Evolutionary conservation across 2,329 filamentous ascomycete species (phyloP).

Genomic region (Simplicillium aogashimaense): DNA sequence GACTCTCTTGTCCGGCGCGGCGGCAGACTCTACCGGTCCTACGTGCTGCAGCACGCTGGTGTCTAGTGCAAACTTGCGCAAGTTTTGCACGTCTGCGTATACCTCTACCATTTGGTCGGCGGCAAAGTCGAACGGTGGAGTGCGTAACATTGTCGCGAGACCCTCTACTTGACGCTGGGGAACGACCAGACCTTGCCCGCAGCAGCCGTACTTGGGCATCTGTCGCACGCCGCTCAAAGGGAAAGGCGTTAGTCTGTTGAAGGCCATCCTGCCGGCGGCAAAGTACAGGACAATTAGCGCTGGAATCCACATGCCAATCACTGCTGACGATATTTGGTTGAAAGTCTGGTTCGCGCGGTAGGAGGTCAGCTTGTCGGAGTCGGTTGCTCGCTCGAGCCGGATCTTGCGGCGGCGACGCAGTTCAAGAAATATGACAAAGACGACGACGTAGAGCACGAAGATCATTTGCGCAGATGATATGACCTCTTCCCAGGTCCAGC

Average conservation of each 20-base stretch:
- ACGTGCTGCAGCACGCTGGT: constrained; percentile 27
- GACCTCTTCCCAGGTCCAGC: constrained; percentile 26
- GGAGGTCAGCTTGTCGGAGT: background rate
- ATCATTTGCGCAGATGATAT: constrained; percentile 17
- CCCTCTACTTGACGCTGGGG: constrained; percentile 18
- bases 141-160: constrained; percentile 15
- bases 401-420: constrained; percentile 4
- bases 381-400: background rate
- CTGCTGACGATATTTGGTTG: constrained; percentile 14
- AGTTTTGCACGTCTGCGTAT: constrained; percentile 16
- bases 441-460: constrained; percentile 13
- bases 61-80: constrained; percentile 25
- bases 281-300: constrained; percentile 20
- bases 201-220: constrained; percentile 28
- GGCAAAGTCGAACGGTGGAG: constrained; percentile 21
- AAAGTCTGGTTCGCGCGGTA: constrained; percentile 10
- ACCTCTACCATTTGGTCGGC: constrained; percentile 25
- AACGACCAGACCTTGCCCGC: constrained; percentile 25
- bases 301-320: constrained; percentile 20
- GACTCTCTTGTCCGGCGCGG: constrained; percentile 16
- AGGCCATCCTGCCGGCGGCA: constrained; percentile 16
- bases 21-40: constrained; percentile 20
- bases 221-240: constrained; percentile 15
- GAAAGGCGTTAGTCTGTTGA: constrained; percentile 14
- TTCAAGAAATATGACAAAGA: constrained; percentile 11